Percentiles rank a stretch among this genome's conserved stretches.
Conservation (phyloP, 2,329 filamentous ascomycete genomes). For the Leptographium galeiforme region DNA sequence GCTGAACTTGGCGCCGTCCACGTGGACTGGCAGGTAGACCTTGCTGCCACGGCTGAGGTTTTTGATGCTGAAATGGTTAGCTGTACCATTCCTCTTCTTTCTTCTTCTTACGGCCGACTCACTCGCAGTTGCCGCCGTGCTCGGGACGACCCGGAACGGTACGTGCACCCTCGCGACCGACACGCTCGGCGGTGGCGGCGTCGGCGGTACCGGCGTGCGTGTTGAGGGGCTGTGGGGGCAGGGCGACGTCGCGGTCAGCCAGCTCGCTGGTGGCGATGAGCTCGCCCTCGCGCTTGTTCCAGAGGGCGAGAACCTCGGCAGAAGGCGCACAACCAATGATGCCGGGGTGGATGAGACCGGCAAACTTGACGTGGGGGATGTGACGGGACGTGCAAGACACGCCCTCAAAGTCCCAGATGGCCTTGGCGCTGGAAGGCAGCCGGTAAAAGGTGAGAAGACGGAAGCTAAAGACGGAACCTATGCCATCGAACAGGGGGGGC, state of each 20-base stretch:
- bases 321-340: constrained; percentile 85
- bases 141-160: constrained; percentile 78
- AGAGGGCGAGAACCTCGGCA: constrained; percentile 59
- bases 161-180: constrained; percentile 66
- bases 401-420: constrained; percentile 45
- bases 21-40: constrained; percentile 79
- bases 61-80: constrained; percentile 15
- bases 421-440: constrained; percentile 29
- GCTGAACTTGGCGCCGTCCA: constrained; percentile 74
- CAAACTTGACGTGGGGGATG: constrained; percentile 75
- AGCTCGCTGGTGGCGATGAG: constrained; percentile 58
- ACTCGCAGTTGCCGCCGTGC: constrained; percentile 79
- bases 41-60: constrained; percentile 31
- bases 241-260: constrained; percentile 54
- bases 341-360: constrained; percentile 80
- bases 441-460: neutral
- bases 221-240: constrained; percentile 59
- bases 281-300: constrained; percentile 74
- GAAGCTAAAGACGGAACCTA: no score
- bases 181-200: constrained; percentile 45
- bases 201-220: constrained; percentile 57
- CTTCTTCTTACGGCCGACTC: constrained; percentile 4
- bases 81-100: no score
- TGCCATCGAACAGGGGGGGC: no score
- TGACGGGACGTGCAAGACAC: constrained; percentile 70